Conservation (phyloP, 805 yeast species). For the Cyberlindnera xylosilytica region DNA sequence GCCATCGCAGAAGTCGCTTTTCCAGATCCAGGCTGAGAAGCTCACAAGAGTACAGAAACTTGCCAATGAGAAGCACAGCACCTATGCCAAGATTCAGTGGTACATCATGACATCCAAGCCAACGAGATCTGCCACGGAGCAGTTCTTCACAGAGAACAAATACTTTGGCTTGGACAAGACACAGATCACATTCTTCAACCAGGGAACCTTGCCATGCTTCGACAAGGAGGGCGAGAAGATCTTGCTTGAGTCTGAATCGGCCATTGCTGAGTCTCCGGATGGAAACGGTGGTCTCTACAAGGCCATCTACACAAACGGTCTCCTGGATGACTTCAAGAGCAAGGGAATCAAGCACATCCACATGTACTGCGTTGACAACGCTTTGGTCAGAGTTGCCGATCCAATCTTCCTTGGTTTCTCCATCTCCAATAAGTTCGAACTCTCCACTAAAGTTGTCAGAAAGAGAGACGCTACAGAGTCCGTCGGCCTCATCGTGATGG, state of each 20-base stretch:
- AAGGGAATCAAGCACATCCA: constrained; percentile 86
- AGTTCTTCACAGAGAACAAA: constrained; percentile 55
- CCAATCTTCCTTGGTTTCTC: constrained; percentile 86
- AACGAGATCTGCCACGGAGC: constrained; percentile 72
- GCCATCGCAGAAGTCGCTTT: constrained; percentile 80
- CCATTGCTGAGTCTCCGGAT: constrained; percentile 85
- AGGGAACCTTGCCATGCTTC: constrained; percentile 93
- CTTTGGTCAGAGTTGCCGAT: constrained; percentile 88
- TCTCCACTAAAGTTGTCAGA: constrained; percentile 94
- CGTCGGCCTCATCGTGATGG: constrained; percentile 87
- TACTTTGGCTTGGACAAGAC: constrained; percentile 66
- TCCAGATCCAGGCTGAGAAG: constrained; percentile 92
- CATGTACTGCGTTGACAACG: constrained; percentile 96
- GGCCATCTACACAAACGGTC: constrained; percentile 63
- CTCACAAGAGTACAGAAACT: constrained; percentile 59
- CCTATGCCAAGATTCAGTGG: constrained; percentile 57
- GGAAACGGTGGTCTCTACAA: constrained; percentile 97
- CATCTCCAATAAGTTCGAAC: constrained; percentile 56
- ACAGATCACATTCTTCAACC: constrained; percentile 82
- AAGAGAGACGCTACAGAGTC: constrained; percentile 84
- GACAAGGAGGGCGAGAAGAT: constrained; percentile 65
- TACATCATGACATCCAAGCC: constrained; percentile 95
- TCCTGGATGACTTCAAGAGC: constrained; percentile 61
- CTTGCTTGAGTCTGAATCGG: constrained; percentile 51
- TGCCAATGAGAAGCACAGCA: constrained; percentile 35